A percentile compares a stretch with the other conserved stretches of the same genome.
These are phyloP conservation scores for Penicillium herquei DNA, from an alignment of 495 filamentous ascomycete species.

Conservation along the genomic window DNA sequence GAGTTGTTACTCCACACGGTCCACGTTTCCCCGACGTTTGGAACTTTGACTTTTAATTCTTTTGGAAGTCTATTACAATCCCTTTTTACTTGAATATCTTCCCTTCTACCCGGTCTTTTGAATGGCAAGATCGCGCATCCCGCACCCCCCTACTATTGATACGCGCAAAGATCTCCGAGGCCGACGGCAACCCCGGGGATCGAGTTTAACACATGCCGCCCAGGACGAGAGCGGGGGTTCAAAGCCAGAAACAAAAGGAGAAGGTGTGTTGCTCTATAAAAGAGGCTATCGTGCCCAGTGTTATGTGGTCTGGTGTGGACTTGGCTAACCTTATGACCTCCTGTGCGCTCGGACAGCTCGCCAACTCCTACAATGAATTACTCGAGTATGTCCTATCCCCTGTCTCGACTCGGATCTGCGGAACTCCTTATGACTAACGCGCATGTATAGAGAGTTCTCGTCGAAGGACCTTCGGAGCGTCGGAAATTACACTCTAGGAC, in stretches of 20 bases:
- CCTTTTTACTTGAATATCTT: not conserved
- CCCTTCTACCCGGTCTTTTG: constrained; percentile 16
- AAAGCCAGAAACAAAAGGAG: constrained; percentile 89
- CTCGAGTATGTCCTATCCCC: constrained; percentile 67
- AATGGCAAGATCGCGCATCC: constrained; percentile 25
- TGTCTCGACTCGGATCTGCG: not conserved
- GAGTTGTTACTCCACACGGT: constrained; percentile 1
- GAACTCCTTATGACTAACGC: constrained; percentile 10
- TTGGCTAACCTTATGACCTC: constrained; percentile 20
- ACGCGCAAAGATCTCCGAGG: constrained; percentile 29
- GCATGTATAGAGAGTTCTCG: constrained; percentile 76
- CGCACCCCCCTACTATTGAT: constrained; percentile 16
- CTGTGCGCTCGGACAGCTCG: constrained; percentile 61
- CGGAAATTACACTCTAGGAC: constrained; percentile 90
- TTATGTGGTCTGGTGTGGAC: too few species aligned
- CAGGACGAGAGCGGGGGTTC: constrained; percentile 81
- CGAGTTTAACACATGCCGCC: constrained; percentile 53
- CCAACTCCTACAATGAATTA: constrained; percentile 92
- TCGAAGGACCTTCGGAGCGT: constrained; percentile 86
- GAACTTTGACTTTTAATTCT: too few species aligned
- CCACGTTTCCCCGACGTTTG: not conserved
- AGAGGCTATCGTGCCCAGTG: too few species aligned
- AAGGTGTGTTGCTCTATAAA: constrained; percentile 59
- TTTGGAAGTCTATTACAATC: not conserved
- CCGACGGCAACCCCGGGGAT: constrained; percentile 20